Evolutionary conservation across 2,329 filamentous ascomycete species (phyloP).

Genomic region (Microdochium bolleyi): DNA sequence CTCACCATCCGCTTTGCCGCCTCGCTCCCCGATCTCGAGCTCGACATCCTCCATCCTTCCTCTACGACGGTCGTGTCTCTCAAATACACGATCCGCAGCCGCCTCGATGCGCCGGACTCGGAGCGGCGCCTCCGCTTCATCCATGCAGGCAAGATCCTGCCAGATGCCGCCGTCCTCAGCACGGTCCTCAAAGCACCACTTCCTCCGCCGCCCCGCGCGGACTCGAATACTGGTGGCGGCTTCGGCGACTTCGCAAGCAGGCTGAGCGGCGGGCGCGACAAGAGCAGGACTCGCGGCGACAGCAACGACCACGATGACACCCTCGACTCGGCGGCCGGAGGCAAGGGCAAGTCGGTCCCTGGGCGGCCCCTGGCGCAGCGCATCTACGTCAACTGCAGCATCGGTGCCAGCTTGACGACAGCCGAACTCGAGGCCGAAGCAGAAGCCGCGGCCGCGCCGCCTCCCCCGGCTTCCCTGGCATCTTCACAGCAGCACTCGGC

Average conservation of each 20-base stretch:
- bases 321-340: slow-evolving; percentile 18
- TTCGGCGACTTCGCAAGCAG: slow-evolving; percentile 30
- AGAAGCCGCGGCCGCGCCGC: slow-evolving; percentile 22
- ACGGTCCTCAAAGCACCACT: slow-evolving; percentile 58
- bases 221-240: slow-evolving; percentile 9
- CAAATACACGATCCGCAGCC: slow-evolving; percentile 71
- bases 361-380: slow-evolving; percentile 40
- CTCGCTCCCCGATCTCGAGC: slow-evolving; percentile 71
- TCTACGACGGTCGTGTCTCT: slow-evolving; percentile 68
- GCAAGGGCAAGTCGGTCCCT: slow-evolving; percentile 57
- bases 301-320: background rate
- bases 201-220: slow-evolving; percentile 35
- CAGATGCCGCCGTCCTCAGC: slow-evolving; percentile 62
- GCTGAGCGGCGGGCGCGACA: slow-evolving; percentile 3
- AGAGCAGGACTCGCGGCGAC: slow-evolving; percentile 2
- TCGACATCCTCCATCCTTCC: slow-evolving; percentile 63
- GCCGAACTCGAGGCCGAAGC: slow-evolving; percentile 65
- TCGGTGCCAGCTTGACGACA: slow-evolving; percentile 65
- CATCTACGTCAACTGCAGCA: slow-evolving; percentile 89
- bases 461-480: slow-evolving; percentile 4
- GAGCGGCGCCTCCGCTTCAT: slow-evolving; percentile 78
- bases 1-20: slow-evolving; percentile 88
- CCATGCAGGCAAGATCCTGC: slow-evolving; percentile 77
- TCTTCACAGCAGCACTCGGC: slow-evolving; percentile 1
- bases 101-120: slow-evolving; percentile 55